phyloP scores from a whole-genome alignment of 2,329 filamentous ascomycete genomes.

The Colletotrichum lindemuthianum region DNA sequence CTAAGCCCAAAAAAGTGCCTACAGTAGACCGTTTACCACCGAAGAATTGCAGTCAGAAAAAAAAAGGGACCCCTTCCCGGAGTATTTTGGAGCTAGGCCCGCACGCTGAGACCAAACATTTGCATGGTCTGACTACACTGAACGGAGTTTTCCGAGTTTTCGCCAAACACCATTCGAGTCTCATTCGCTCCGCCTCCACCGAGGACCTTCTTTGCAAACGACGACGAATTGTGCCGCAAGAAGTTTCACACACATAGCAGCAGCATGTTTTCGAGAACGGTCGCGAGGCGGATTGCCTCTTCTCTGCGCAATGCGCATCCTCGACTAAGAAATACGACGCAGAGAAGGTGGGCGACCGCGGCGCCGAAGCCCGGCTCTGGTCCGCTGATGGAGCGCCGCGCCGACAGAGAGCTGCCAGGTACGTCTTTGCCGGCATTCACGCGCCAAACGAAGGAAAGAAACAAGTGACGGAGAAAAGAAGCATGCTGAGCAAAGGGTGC shows the following conservation, averaged over 20 bases:
- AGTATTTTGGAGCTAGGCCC: conserved; percentile 22
- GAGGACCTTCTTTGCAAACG: background rate
- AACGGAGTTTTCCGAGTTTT: conserved; percentile 26
- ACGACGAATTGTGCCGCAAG: background rate
- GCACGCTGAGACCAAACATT: conserved; percentile 21
- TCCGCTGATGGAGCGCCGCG: conserved; percentile 71
- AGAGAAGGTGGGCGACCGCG: conserved; percentile 61
- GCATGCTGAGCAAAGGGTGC: background rate
- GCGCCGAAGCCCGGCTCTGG: conserved; percentile 69
- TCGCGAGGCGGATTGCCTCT: conserved; percentile 28
- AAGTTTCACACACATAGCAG: background rate
- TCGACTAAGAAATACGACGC: conserved; percentile 35
- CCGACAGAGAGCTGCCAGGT: conserved; percentile 75
- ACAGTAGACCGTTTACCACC: too few species aligned
- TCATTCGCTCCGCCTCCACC: too few species aligned
- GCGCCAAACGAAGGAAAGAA: too few species aligned
- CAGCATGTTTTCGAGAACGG: conserved; percentile 30
- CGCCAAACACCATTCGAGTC: background rate
- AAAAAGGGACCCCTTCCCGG: conserved; percentile 6
- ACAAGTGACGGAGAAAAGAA: too few species aligned
- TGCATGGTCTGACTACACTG: conserved; percentile 24
- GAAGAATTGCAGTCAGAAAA: background rate
- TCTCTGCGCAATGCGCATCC: conserved; percentile 21
- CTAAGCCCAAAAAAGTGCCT: background rate
- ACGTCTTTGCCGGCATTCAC: conserved; percentile 3